phyloP scores from a whole-genome alignment of 2,329 filamentous ascomycete species.

The Neoarthrinium moseri region DNA sequence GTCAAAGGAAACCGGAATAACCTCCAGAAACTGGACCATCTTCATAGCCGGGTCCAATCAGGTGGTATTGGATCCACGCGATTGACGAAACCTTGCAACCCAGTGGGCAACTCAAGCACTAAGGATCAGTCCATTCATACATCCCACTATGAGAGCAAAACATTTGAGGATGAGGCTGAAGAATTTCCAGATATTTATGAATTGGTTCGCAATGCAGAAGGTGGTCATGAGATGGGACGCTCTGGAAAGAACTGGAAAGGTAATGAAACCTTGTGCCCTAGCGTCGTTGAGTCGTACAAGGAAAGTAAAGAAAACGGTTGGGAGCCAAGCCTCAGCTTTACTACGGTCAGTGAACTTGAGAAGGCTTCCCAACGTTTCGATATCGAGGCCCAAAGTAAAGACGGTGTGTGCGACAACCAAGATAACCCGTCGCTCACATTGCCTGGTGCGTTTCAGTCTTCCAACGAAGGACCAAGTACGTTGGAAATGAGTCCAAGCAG shows the following conservation, averaged over 20 bases:
- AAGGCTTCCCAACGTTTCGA: conserved; percentile 25
- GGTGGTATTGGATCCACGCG: conserved; percentile 5
- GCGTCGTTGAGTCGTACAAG: conserved; percentile 21
- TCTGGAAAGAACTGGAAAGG: too few species aligned
- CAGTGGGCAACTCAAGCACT: neutral
- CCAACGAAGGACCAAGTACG: neutral
- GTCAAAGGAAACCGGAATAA: too few species aligned
- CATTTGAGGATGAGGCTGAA: conserved; percentile 14
- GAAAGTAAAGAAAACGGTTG: conserved; percentile 27
- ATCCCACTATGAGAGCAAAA: conserved; percentile 11
- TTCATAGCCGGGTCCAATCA: conserved; percentile 13
- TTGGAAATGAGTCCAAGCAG: neutral
- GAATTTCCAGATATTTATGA: conserved; percentile 24
- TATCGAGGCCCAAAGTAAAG: conserved; percentile 4
- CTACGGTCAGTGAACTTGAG: conserved; percentile 25
- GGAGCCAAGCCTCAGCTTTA: conserved; percentile 29
- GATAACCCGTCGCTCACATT: too few species aligned
- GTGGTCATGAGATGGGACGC: neutral
- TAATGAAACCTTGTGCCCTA: conserved; percentile 27
- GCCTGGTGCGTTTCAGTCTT: neutral
- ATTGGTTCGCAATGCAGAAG: conserved; percentile 12
- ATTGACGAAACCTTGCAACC: conserved; percentile 11
- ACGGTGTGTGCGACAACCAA: too few species aligned
- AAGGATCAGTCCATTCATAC: neutral
- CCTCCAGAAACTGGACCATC: conserved; percentile 9